Evolutionary conservation across 1,139 yeast genomes (phyloP), one percentile per base, ranked within the genome.

Genomic region (Debaryomyces sp.): DNA sequence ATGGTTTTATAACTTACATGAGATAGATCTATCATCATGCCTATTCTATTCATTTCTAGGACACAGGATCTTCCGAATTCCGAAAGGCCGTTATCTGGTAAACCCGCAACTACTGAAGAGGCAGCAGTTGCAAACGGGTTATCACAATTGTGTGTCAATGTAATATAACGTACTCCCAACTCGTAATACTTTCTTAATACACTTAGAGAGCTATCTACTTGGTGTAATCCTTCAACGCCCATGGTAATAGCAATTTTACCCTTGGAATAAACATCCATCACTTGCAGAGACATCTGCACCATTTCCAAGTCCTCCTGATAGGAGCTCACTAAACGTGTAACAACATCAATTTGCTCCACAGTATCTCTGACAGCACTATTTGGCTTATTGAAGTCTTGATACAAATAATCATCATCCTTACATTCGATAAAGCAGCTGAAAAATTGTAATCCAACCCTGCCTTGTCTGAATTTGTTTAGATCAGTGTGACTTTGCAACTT

Each of bases 51-150:
- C 82, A 79, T 78, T 55, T 79, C 84, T 24, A 38, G 53, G 23
- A 74, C 58, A 54, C 78, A 73, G 24, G 67, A 67, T 21, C 49
- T 59, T 9, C 84, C 84, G 48, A 54, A 73, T 0, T 61, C 61
- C 4, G 78, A 66, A 44, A 79, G 62, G 0, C 84, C 84, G 10
- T 62, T 63, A 55, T 78, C 82, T 1, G 66, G 67, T 34, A 68
- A 63, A 0, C 82, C 82, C 67, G 15, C 35, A 7, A 32, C 35
- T 1, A 32, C 35, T 2, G 35, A 32, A 7, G 35, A 32, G 77
- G 82, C 81, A 10, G 83, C 80, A 12, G 82, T 78, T 3, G 84
- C 82, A 60, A 77, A 80, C 1, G 82, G 82, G 50, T 80, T 80
- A 55, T 79, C 82, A 60, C 84, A 78, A 54, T 78, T 79, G 51